Percentiles rank a stretch among this genome's conserved stretches.
phyloP scores from a whole-genome alignment of 1,284 basidiomycete species.

The Chalciporus sp. region DNA sequence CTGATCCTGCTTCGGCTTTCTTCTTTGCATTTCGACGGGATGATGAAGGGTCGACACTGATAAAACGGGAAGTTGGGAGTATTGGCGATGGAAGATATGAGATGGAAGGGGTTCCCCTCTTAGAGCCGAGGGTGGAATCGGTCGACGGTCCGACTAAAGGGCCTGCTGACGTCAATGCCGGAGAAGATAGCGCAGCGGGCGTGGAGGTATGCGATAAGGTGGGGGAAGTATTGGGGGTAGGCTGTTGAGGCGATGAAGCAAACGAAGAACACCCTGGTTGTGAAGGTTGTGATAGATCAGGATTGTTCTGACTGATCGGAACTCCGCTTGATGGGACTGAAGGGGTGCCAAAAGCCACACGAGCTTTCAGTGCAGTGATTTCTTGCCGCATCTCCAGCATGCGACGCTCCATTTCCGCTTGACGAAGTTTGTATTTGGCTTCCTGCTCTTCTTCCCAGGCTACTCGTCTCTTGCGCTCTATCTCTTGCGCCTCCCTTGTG shows the following conservation, averaged over 20 bases:
- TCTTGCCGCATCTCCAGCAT: conserved; percentile 62
- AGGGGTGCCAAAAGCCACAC: conserved; percentile 37
- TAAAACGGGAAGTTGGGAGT: conserved; percentile 23
- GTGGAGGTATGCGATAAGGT: conserved; percentile 33
- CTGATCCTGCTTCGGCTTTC: conserved; percentile 35
- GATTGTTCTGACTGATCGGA: conserved; percentile 2
- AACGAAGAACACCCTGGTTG: conserved; percentile 19
- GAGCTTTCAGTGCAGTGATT: conserved; percentile 50
- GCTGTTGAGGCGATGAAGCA: conserved; percentile 29
- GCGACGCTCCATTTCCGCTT: conserved; percentile 60
- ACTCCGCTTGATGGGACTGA: conserved; percentile 9
- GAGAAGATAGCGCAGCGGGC: conserved; percentile 8
- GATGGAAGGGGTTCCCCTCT: conserved; percentile 7
- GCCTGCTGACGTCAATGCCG: not conserved
- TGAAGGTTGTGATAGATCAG: conserved; percentile 3
- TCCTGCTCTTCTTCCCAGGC: conserved; percentile 74
- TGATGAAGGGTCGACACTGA: conserved; percentile 22
- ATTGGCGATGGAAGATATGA: conserved; percentile 16
- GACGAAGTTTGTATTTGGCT: conserved; percentile 51
- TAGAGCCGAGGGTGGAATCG: not conserved
- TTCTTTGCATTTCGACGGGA: conserved; percentile 33
- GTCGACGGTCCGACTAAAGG: conserved; percentile 9
- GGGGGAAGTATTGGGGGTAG: conserved; percentile 37
- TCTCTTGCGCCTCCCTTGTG: conserved; percentile 58
- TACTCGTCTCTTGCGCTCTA: conserved; percentile 55